These are phyloP conservation scores for Chalciporus chontae DNA, from an alignment of 768 basidiomycete genomes.

Conservation along the genomic window DNA sequence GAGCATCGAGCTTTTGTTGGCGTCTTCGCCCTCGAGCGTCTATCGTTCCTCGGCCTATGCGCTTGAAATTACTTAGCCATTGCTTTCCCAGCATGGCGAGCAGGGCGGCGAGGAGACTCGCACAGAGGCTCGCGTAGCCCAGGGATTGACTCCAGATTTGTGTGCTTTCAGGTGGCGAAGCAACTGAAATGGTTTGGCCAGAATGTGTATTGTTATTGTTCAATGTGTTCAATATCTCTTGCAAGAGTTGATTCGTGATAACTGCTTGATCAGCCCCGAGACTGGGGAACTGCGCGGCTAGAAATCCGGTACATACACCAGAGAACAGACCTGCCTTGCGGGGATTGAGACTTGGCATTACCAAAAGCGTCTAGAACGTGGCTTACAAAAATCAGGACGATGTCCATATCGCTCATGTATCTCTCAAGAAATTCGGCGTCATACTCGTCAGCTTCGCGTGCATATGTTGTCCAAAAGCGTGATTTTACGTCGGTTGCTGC, in stretches of 20 bases:
- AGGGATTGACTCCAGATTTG: slow-evolving; percentile 14
- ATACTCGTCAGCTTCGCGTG: slow-evolving; percentile 1
- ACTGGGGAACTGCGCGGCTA: slow-evolving; percentile 1
- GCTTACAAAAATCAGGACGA: slow-evolving; percentile 9
- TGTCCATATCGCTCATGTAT: slow-evolving; percentile 11
- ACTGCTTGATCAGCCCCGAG: neutral
- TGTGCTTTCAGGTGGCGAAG: too few species aligned
- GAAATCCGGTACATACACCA: slow-evolving; percentile 1
- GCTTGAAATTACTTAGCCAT: slow-evolving; percentile 6
- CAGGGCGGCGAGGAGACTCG: slow-evolving; percentile 13
- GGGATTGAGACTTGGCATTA: neutral
- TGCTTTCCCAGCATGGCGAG: slow-evolving; percentile 10
- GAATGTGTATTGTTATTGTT: neutral
- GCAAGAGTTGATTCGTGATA: neutral
- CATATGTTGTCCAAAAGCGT: slow-evolving; percentile 2
- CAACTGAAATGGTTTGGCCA: neutral
- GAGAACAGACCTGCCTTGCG: slow-evolving; percentile 7
- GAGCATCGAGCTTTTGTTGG: slow-evolving; percentile 7
- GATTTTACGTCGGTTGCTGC: slow-evolving; percentile 4
- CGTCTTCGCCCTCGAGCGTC: slow-evolving; percentile 3
- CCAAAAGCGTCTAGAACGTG: neutral
- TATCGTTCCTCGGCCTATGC: neutral
- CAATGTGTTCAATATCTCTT: neutral
- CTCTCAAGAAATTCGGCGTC: slow-evolving; percentile 6
- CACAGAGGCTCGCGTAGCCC: slow-evolving; percentile 12